Conservation (phyloP, 371 early-diverging fungal genomes). For the Blastocladiella emersonii region DNA sequence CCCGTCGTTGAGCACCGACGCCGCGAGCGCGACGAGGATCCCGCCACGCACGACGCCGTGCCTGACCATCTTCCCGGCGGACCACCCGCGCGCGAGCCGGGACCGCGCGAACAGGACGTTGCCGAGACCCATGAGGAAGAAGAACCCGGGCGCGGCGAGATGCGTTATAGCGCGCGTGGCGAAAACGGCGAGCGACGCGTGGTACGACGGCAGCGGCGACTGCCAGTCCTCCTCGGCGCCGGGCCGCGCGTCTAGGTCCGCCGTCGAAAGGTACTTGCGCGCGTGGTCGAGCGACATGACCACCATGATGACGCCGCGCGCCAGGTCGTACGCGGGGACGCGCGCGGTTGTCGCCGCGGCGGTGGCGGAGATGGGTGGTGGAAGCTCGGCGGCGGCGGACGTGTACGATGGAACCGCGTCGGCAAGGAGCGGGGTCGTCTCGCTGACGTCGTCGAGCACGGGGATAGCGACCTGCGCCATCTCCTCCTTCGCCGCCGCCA, state of each 20-base stretch:
- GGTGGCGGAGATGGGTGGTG: too few relatives aligned
- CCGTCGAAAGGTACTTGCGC: not conserved
- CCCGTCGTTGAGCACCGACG: conserved; percentile 1
- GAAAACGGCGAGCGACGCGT: not conserved
- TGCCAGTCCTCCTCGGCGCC: conserved; percentile 1
- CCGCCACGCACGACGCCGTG: not conserved
- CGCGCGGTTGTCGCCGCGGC: too few relatives aligned
- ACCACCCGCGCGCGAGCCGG: not conserved
- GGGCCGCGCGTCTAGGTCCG: not conserved
- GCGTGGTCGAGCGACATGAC: conserved; percentile 5
- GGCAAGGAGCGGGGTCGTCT: too few relatives aligned
- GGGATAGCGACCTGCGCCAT: too few relatives aligned
- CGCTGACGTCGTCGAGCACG: too few relatives aligned
- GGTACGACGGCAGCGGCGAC: not conserved
- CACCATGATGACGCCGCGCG: not conserved
- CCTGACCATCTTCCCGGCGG: not conserved
- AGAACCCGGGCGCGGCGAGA: conserved; percentile 2
- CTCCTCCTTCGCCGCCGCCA: too few relatives aligned
- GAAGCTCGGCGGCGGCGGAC: too few relatives aligned
- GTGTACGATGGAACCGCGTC: too few relatives aligned
- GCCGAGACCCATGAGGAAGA: conserved; percentile 5
- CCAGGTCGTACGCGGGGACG: not conserved
- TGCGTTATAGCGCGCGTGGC: not conserved
- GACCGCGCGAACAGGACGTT: not conserved
- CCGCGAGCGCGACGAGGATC: not conserved